A percentile compares a stretch with the other conserved stretches of the same genome.
phyloP scores from a whole-genome alignment of 495 filamentous ascomycete species.

The Pseudoneurospora amorphoporcata region DNA sequence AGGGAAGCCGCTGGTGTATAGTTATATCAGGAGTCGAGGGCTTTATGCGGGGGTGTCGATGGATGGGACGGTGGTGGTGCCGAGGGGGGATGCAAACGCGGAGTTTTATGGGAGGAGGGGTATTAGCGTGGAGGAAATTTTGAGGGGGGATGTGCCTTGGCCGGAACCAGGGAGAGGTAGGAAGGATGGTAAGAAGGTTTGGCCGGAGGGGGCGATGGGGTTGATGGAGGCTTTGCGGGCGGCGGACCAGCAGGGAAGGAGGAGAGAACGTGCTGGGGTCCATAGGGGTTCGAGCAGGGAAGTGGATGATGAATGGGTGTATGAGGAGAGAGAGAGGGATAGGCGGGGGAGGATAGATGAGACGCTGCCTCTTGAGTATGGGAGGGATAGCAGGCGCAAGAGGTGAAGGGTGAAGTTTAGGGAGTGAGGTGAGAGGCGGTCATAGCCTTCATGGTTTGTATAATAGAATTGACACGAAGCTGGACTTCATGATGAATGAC shows the following conservation, averaged over 20 bases:
- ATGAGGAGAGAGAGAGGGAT: constrained; percentile 44
- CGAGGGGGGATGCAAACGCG: constrained; percentile 68
- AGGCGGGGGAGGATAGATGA: neutral
- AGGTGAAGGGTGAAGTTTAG: neutral
- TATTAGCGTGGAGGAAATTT: constrained; percentile 49
- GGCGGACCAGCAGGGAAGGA: constrained; percentile 57
- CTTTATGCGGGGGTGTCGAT: constrained; percentile 66
- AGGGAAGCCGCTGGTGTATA: constrained; percentile 48
- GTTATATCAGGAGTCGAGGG: constrained; percentile 68
- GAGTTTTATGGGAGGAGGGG: constrained; percentile 53
- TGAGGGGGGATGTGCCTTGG: constrained; percentile 47
- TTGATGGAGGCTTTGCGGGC: constrained; percentile 62
- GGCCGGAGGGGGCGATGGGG: constrained; percentile 22
- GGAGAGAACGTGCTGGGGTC: constrained; percentile 36
- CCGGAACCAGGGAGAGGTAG: neutral
- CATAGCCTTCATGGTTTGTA: neutral
- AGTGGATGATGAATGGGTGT: neutral
- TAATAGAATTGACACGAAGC: neutral
- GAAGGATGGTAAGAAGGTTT: constrained; percentile 8
- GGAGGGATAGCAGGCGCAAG: neutral
- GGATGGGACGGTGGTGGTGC: constrained; percentile 66
- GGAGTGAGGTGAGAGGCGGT: neutral
- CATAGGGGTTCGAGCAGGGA: constrained; percentile 6
- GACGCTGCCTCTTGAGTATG: neutral
- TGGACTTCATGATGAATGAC: neutral